Evolutionary conservation across 306 rosid genomes (phyloP), one percentile per base, ranked within the genome.

Genomic region (Ochetophila trinervis): DNA sequence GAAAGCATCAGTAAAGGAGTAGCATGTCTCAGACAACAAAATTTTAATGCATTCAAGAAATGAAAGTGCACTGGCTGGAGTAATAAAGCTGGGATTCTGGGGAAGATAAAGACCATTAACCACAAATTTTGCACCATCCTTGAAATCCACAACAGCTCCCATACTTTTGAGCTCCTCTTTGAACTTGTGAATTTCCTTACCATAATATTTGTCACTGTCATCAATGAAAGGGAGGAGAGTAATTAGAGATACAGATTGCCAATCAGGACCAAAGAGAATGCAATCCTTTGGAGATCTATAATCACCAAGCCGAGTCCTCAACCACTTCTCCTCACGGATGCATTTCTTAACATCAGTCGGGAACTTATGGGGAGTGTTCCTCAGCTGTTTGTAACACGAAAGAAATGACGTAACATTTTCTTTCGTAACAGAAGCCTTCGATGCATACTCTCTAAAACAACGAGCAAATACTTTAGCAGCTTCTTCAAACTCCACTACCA

Each of bases 191-290:
- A 90, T 77, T 32, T 5, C 74, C 55, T 60, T 44, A 22, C 84
- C 95, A 57, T 86, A 82, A 27, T 42, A 68, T 3, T 68, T 73
- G 20, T 79, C 78, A 37, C 67, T 71, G 54, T 85, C 90, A 67
- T 86, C 83, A 48, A 91, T 67, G 79, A 91, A 88, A 60, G 95
- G 97, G 40, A 91, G 92, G 60, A 49, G 18, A 23, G 90, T 34
- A 52, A 91, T 88, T 5, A 71, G 77, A 51, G 83, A 78, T 56
- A 91, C 68, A 5, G 80, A 74, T 67, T 78, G 63, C 97, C 97
- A 91, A 53, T 76, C 82, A 16, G 84, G 74, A 72, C 86, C 77
- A 74, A 58, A 73, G 47, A 88, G 74, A 83, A 88, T 82, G 87
- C 90, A 91, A 2, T 79, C 32, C 10, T 60, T 54, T 3, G 97